Conservation (phyloP, 441 rosid species). For the Arabidopsis lyrata region DNA sequence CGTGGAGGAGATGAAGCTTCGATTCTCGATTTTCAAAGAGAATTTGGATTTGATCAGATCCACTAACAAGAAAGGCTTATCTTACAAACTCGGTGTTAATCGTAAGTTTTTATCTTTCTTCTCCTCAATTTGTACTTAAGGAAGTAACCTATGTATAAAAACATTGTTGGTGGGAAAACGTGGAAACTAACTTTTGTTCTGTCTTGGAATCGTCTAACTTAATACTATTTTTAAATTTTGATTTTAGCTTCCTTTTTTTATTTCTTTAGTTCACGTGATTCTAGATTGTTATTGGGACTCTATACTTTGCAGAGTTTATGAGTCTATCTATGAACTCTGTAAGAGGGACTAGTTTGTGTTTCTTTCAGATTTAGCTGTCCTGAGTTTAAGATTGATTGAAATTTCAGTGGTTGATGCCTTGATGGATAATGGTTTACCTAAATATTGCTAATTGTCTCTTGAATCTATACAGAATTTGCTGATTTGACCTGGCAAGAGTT, state of each 20-base stretch:
- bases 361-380: not conserved
- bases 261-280: constrained; percentile 34
- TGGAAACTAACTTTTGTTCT: constrained; percentile 9
- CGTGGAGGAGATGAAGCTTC: constrained; percentile 70
- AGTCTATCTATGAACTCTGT: not conserved
- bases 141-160: constrained; percentile 10
- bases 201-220: constrained; percentile 8
- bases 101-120: constrained; percentile 50
- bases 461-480: constrained; percentile 66
- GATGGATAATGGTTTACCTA: not conserved
- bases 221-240: not conserved
- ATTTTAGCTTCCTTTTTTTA: not conserved
- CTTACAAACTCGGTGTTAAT: constrained; percentile 75
- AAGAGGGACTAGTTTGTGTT: constrained; percentile 6
- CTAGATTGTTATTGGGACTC: constrained; percentile 20
- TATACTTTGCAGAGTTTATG: constrained; percentile 8
- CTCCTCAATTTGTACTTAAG: not conserved
- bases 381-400: constrained; percentile 1
- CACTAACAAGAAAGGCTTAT: constrained; percentile 63
- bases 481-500: constrained; percentile 96
- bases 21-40: constrained; percentile 76
- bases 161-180: not conserved
- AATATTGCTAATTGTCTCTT: constrained; percentile 6
- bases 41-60: constrained; percentile 81
- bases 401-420: not conserved